Base-by-base conservation (phyloP, 257 asterid genomes). In the Solanum ahanhuiri region DNA sequence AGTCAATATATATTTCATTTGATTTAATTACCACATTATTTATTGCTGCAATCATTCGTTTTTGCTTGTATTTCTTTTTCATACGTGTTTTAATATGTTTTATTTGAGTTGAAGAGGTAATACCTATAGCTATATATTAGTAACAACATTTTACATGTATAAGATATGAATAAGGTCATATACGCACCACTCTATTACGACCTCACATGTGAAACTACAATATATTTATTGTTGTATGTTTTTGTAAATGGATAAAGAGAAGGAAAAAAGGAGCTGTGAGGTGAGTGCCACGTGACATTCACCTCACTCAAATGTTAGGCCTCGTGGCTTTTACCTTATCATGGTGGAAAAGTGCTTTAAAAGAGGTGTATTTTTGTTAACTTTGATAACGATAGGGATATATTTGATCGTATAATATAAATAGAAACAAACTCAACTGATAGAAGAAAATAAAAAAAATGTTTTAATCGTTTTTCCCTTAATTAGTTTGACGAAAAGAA, bases 51-150 rank as follows among this genome's bases (percentile, higher is more conserved):
- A 23, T 25, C 0, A 4, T 63, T 63, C 0, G 0, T 23, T 4
- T 63, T n/a, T 63, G 7, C 2, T 22, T n/a, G 17, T n/a, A 63
- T 63, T 9, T 63, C 14, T n/a, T n/a, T 63, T 63, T 63, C 1
- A 63, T n/a, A 60, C 4, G 3, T n/a, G 5, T 1, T 63, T 22
- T 63, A 57, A 57, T 58, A 58, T 58, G 2, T 58, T 58, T 58
- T 58, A 58, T 20, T 58, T 54, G 3, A 22, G 6, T 0, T 0
- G n/a, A 57, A 18, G 12, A 0, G 15, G 4, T 43, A 43, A 43
- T 0, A 11, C 51, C 14, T 43, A 43, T 43, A 43, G 0, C 4
- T 20, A 57, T n/a, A n/a, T n/a, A n/a, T 57, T 57, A 57, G 0
- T 18, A 57, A 57, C 10, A 57, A 18, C 1, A 20, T 18, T 20